Evolutionary conservation across 2,329 filamentous ascomycete species (phyloP), one percentile per base, ranked within the genome.

Genomic region (Apiospora aurea): DNA sequence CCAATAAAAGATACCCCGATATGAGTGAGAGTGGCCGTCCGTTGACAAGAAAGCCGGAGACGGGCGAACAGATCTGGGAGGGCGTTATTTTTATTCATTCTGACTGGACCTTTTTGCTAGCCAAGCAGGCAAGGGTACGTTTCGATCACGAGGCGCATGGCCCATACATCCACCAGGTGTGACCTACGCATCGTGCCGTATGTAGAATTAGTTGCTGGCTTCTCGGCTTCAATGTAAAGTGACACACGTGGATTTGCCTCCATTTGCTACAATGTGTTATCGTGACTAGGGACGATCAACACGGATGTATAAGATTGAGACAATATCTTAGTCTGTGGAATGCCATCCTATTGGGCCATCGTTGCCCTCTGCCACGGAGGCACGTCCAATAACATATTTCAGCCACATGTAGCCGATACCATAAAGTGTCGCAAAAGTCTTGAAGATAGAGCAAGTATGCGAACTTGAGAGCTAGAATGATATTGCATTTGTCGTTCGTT

Each of bases 401-500:
- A 18, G 53, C 34, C 53, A 14, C 21, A 49, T 6, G 13, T 18
- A 38, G 16, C 24, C 18, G 6, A 38, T 16, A 38, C 6, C 8
- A 5, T 14, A n/a, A 64, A 2, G 4, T 10, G 18, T 41, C 21
- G 1, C 4, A 2, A 14, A 41, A 5, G 3, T 14, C 18, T 14
- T 10, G 14, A 16, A 38, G 3, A n/a, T 34, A 64, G 0, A 64
- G 7, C 29, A 41, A n/a, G 8, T 14, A 64, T 18, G 38, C 4
- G 49, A 64, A 64, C 16, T 14, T 21, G 57, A 24, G 57, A 64
- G 34, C 57, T 64, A 64, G 57, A 64, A 64, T 64, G 34, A 64
- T 64, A 64, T 41, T 64, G 57, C 41, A 64, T 64, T 64, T 64
- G 57, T 24, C 57, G 57, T 41, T 64, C 34, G 57, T 41, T 11